Conservation (phyloP, 2,329 filamentous ascomycete species). For the Leptodontidium sp. region DNA sequence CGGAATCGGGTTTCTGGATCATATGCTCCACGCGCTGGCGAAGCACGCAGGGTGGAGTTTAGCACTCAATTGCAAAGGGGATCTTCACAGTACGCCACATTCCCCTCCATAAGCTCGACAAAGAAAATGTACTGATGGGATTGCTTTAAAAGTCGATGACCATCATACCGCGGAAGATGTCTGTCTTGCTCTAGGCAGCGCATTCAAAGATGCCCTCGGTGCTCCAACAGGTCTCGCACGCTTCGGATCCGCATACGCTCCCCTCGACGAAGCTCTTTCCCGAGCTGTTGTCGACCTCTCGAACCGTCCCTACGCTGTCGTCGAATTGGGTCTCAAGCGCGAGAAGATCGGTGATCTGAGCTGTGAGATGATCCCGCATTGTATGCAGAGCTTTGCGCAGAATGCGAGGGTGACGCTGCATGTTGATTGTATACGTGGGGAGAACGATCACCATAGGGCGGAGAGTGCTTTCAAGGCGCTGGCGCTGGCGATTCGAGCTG, state of each 20-base stretch:
- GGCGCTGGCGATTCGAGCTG: conserved; percentile 83
- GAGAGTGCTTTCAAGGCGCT: conserved; percentile 98
- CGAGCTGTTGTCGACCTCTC: conserved; percentile 94
- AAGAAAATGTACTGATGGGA: conserved; percentile 23
- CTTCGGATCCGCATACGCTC: conserved; percentile 91
- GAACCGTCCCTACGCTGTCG: conserved; percentile 86
- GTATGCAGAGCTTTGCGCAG: conserved; percentile 92
- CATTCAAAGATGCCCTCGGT: conserved; percentile 83
- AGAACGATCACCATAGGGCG: conserved; percentile 95
- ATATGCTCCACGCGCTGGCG: conserved; percentile 96
- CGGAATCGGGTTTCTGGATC: conserved; percentile 96
- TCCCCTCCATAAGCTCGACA: not conserved
- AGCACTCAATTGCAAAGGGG: conserved; percentile 81
- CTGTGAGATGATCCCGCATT: conserved; percentile 97
- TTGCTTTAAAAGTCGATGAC: conserved; percentile 78
- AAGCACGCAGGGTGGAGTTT: conserved; percentile 97
- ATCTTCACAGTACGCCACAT: conserved; percentile 79
- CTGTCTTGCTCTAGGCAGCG: conserved; percentile 87
- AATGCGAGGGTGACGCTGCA: conserved; percentile 91
- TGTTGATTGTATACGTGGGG: conserved; percentile 88
- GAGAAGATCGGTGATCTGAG: conserved; percentile 95
- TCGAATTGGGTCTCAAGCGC: conserved; percentile 83
- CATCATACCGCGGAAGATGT: conserved; percentile 98
- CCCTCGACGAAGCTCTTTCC: conserved; percentile 93
- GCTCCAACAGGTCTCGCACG: conserved; percentile 82